Base-by-base conservation (phyloP, 1,284 basidiomycete genomes). In the Marasmius tenuissimus region DNA sequence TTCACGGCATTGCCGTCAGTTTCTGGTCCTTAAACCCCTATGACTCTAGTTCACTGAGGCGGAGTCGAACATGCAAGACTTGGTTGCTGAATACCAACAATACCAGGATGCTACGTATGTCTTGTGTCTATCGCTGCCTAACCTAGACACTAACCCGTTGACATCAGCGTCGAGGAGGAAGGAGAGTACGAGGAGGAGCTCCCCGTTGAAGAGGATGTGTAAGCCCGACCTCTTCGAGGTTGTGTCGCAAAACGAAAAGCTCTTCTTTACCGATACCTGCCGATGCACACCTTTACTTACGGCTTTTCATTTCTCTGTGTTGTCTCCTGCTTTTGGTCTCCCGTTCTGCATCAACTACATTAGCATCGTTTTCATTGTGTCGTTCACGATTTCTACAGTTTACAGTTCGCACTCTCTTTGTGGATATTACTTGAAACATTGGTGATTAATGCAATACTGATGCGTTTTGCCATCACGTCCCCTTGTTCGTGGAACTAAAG, bases 1-100 rank as follows among this genome's bases (percentile, higher is more conserved):
- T 55, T 57, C 60, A 18, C 55, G 55, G 47, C 39, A 9, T 7
- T 34, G 11, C 59, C 39, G 49, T 56, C 22, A 14, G 27, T 53
- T 42, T 14, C 34, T n/a, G 4, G 27, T 56, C n/a, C 38, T 65
- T 58, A 74, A 60, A 64, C 65, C 58, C 27, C 63, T 66, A 65
- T 66, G 69, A 66, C 63, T 70, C 60, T 70, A 87, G 85, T 94
- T 94, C 85, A 96, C 94, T 66, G 95, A 97, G 79, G 94, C 94
- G 62, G 94, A 97, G 80, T 94, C 92, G 68, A 97, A 97, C 86
- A 94, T 97, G 92, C 93, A 95, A 76, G 94, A 96, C 82, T 82
- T 96, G 61, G 91, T 95, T 66, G 93, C 93, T 60, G 93, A 96
- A 79, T 96, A 97, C 81, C 93, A 95, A 78, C 95, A 97, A 80